phyloP scores from a whole-genome alignment of 495 filamentous ascomycete genomes.

The Bacidia rubella region DNA sequence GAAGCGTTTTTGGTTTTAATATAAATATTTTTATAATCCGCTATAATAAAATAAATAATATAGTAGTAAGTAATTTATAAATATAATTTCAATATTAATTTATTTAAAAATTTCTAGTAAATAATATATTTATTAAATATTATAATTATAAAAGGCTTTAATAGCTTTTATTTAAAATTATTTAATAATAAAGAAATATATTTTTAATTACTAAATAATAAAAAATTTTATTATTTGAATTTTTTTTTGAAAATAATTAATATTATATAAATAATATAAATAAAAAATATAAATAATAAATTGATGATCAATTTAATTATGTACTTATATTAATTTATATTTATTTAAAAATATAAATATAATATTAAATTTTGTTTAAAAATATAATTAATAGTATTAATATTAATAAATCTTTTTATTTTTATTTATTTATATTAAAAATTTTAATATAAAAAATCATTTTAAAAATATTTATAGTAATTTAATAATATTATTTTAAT shows the following conservation, averaged over 20 bases:
- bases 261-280: neutral
- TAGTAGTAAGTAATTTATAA: too few relatives aligned
- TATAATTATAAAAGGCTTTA: neutral
- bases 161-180: neutral
- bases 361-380: neutral
- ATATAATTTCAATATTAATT: too few relatives aligned
- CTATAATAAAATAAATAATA: too few relatives aligned
- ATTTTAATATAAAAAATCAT: neutral
- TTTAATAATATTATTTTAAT: neutral
- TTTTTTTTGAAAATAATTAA: neutral
- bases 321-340: too few relatives aligned
- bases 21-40: too few relatives aligned
- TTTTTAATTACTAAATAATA: slow-evolving; percentile 1
- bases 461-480: neutral
- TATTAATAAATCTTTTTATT: too few relatives aligned
- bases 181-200: neutral
- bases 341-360: too few relatives aligned
- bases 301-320: too few relatives aligned
- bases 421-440: neutral
- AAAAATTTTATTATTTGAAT: neutral
- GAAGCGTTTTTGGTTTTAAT: too few relatives aligned
- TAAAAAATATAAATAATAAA: neutral
- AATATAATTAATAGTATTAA: neutral
- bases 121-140: neutral
- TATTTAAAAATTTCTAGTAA: too few relatives aligned